These are phyloP conservation scores for Prunus davidiana DNA, from an alignment of 306 rosid genomes.

Conservation along the genomic window DNA sequence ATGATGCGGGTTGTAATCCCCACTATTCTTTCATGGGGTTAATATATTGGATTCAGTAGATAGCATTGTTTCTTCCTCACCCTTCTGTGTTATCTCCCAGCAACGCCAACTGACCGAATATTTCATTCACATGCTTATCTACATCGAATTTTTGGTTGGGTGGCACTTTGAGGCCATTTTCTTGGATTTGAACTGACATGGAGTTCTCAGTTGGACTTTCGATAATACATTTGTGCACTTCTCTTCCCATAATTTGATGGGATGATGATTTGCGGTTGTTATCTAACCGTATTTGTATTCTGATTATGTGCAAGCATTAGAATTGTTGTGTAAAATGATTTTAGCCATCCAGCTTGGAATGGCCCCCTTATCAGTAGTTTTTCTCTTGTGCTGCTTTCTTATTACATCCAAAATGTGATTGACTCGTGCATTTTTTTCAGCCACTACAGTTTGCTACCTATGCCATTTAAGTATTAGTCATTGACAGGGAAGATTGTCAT, in stretches of 20 bases:
- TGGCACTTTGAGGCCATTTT: background rate
- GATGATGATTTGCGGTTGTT: background rate
- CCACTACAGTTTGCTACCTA: background rate
- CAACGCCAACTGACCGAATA: background rate
- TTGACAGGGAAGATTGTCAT: background rate
- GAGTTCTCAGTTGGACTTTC: conserved; percentile 1
- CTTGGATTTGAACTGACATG: background rate
- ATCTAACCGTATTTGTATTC: background rate
- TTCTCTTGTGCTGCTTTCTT: background rate
- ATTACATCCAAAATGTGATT: background rate
- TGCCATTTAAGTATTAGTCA: background rate
- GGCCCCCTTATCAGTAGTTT: background rate
- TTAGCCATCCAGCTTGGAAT: background rate
- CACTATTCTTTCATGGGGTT: background rate
- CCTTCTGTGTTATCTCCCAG: background rate
- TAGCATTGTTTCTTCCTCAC: background rate
- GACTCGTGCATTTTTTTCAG: background rate
- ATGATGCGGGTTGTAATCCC: background rate
- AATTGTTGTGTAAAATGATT: background rate
- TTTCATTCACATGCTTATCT: background rate
- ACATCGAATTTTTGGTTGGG: background rate
- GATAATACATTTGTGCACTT: background rate
- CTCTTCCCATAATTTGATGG: background rate
- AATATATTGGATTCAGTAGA: background rate
- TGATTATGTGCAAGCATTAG: background rate